These are phyloP conservation scores for Candida dajiaensis DNA, from an alignment of 805 yeast species.

Conservation along the genomic window DNA sequence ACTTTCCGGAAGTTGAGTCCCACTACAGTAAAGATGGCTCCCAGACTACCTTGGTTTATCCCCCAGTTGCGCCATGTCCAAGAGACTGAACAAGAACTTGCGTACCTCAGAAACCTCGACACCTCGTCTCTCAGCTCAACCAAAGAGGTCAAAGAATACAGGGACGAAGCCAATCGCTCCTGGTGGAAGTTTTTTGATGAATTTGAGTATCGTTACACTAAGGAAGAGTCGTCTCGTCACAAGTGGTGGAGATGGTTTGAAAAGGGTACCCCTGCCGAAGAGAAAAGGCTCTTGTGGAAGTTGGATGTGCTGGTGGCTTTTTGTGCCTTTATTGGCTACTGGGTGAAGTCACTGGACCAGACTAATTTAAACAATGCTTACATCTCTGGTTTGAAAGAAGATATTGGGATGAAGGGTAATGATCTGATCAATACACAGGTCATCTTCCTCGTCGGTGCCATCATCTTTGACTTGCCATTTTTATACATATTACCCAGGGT, in stretches of 20 bases:
- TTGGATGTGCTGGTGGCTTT: constrained; percentile 50
- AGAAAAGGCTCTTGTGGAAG: constrained; percentile 40
- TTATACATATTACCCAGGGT: constrained; percentile 50
- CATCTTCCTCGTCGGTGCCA: constrained; percentile 53
- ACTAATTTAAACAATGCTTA: constrained; percentile 61
- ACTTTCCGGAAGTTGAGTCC: not conserved
- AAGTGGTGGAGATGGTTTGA: constrained; percentile 13
- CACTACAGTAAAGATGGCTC: not conserved
- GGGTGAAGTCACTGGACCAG: constrained; percentile 63
- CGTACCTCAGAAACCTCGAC: not conserved
- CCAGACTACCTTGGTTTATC: not conserved
- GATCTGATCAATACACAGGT: constrained; percentile 58
- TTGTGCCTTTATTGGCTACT: constrained; percentile 54
- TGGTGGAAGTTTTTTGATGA: constrained; percentile 56
- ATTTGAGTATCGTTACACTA: constrained; percentile 32
- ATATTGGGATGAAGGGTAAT: constrained; percentile 52
- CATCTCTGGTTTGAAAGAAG: constrained; percentile 56
- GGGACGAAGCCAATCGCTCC: constrained; percentile 46
- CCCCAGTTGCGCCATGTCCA: not conserved
- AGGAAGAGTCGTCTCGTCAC: not conserved
- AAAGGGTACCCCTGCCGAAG: constrained; percentile 26
- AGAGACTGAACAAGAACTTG: not conserved
- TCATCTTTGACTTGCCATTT: constrained; percentile 61
- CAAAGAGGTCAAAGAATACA: constrained; percentile 27
- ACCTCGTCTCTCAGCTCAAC: not conserved